Percentiles rank a stretch among this genome's conserved stretches.
Conservation (phyloP, 148 eudicot species). For the Selenicereus undatus region DNA sequence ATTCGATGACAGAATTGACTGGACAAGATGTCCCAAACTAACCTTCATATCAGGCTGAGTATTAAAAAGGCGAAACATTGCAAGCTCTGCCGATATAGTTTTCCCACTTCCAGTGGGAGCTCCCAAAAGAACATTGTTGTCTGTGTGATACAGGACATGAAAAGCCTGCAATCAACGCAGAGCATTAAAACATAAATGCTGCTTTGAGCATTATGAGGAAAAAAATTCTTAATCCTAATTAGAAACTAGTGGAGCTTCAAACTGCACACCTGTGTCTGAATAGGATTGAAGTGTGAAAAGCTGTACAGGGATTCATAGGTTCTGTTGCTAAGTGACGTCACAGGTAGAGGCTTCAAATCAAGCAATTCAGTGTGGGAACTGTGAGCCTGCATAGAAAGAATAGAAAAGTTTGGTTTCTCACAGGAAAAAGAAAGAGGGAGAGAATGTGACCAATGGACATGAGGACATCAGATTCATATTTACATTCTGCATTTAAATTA, state of each 20-base stretch:
- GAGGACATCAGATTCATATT: neutral
- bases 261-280: constrained; percentile 82
- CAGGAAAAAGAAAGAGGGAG: neutral
- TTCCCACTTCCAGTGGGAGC: constrained; percentile 99
- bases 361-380: constrained; percentile 90
- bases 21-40: constrained; percentile 3
- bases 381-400: constrained; percentile 54
- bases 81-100: constrained; percentile 99
- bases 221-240: neutral
- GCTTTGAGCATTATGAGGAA: neutral
- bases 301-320: constrained; percentile 74
- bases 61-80: constrained; percentile 87
- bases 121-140: constrained; percentile 85
- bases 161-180: constrained; percentile 54
- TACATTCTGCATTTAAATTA: constrained; percentile 20
- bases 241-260: neutral
- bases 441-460: neutral
- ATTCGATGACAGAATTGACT: neutral
- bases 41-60: constrained; percentile 98
- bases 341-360: constrained; percentile 91
- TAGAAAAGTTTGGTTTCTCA: neutral
- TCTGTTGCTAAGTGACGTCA: constrained; percentile 76
- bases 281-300: constrained; percentile 97
- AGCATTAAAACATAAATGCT: constrained; percentile 6
- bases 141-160: constrained; percentile 85